These are phyloP conservation scores for Trichaptum fuscoviolaceum DNA, from an alignment of 768 basidiomycete species.

Conservation along the genomic window DNA sequence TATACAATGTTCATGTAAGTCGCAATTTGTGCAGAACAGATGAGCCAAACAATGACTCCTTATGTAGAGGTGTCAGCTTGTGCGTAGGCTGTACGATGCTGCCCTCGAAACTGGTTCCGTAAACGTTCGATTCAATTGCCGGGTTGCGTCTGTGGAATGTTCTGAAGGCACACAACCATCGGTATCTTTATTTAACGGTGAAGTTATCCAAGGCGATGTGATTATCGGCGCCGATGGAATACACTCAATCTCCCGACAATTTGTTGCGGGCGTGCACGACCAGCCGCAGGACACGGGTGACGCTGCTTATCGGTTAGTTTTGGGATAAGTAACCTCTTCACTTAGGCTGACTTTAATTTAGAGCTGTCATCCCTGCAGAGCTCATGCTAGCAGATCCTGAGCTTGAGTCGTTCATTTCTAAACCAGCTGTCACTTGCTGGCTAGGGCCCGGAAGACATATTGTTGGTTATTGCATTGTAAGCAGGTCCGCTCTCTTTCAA, in stretches of 20 bases:
- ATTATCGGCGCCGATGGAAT: constrained; percentile 27
- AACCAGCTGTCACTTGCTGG: constrained; percentile 51
- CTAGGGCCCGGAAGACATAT: constrained; percentile 47
- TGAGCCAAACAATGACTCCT: no score
- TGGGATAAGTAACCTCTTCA: no score
- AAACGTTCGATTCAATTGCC: no score
- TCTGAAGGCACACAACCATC: constrained; percentile 10
- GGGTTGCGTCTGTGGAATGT: no score
- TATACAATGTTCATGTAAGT: no score
- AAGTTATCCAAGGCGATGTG: constrained; percentile 17
- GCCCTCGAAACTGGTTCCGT: no score
- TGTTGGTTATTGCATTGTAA: constrained; percentile 40
- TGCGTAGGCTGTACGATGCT: no score
- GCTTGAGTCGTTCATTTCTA: constrained; percentile 43
- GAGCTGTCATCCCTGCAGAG: constrained; percentile 40
- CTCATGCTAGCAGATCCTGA: constrained; percentile 46
- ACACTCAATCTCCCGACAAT: constrained; percentile 44
- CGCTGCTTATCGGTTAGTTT: constrained; percentile 48
- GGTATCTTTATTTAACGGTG: constrained; percentile 14
- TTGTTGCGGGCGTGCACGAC: constrained; percentile 40
- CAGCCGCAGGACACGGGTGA: constrained; percentile 51
- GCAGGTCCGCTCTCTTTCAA: constrained; percentile 11
- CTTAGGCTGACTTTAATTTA: no score
- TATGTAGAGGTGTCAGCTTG: no score
- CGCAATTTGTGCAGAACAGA: no score